A percentile compares a stretch with the other conserved stretches of the same genome.
Conservation (phyloP, 208 protist species). For the Leishmania guyanensis region DNA sequence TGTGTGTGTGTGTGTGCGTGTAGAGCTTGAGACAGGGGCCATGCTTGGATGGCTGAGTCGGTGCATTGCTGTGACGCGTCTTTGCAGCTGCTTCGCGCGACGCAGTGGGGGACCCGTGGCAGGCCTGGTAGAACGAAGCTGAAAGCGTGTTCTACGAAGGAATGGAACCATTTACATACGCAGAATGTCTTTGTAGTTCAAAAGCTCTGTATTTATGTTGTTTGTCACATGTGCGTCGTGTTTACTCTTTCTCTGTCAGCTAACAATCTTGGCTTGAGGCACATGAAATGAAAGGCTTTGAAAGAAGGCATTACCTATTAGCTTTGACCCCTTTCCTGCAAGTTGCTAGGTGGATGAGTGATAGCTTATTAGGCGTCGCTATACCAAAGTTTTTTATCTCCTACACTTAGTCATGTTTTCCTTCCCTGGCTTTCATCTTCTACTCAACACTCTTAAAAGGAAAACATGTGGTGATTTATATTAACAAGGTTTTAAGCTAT, state of each 20-base stretch:
- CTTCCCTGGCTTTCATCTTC: background rate
- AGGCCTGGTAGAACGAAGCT: background rate
- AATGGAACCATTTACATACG: background rate
- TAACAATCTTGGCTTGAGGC: background rate
- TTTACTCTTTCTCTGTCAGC: background rate
- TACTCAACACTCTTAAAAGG: background rate
- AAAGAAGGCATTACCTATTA: background rate
- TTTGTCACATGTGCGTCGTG: background rate
- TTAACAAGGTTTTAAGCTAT: background rate
- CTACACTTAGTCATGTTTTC: background rate
- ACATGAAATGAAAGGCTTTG: background rate
- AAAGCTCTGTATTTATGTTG: background rate
- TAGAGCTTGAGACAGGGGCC: background rate
- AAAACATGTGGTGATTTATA: background rate
- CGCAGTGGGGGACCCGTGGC: background rate
- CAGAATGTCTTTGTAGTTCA: background rate
- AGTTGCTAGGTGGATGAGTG: background rate
- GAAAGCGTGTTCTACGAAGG: background rate
- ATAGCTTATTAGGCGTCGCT: background rate
- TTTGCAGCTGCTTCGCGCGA: background rate
- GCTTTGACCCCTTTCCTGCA: background rate
- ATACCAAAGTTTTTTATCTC: no score
- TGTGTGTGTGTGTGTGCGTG: no score
- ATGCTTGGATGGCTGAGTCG: background rate
- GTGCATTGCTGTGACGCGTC: background rate